Evolutionary conservation across 768 basidiomycete species (phyloP), one percentile per base, ranked within the genome.

Genomic region (Kwoniella bestiolae): DNA sequence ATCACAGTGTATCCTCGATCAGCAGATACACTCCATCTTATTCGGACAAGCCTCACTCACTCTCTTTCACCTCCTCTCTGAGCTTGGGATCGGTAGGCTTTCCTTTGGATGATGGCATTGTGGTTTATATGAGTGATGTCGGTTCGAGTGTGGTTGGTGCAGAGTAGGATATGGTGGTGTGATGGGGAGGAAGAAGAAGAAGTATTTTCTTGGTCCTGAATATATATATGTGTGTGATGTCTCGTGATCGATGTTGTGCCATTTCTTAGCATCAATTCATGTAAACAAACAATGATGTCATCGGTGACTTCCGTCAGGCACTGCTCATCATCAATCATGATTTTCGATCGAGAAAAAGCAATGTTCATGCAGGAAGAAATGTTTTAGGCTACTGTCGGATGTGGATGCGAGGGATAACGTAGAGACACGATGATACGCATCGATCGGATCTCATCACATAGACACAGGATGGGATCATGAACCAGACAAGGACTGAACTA

Each of bases 51-150:
- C 28, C n/a, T 16, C 12, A 66, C 75, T 70, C 62, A 74, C 76
- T 74, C 62, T 80, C 74, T 29, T 73, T 77, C 57, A 78, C 66
- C 61, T 80, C 63, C 45, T 80, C 79, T 49, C 74, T 63, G 23
- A 80, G 66, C 65, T 77, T 66, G n/a, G 73, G 72, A 57, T 78
- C 74, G 23, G 79, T 78, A 9, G 79, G 79, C 63, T 80, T 80
- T 56, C 79, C 79, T 70, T 80, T 80, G 45, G 77, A 73, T 23
- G 77, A 78, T 53, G 67, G 61, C 79, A 80, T 80, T 5, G 21
- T 75, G 55, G 44, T 14, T 53, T 47, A 44, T n/a, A 23, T n/a
- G 31, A 29, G n/a, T 29, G 6, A 7, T 12, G 50, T 55, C 28
- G 45, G 5, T 44, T 29, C 18, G 38, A 14, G 18, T 41, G 38